phyloP scores from a whole-genome alignment of 805 yeast genomes.

The Pichia pseudocactophila region DNA sequence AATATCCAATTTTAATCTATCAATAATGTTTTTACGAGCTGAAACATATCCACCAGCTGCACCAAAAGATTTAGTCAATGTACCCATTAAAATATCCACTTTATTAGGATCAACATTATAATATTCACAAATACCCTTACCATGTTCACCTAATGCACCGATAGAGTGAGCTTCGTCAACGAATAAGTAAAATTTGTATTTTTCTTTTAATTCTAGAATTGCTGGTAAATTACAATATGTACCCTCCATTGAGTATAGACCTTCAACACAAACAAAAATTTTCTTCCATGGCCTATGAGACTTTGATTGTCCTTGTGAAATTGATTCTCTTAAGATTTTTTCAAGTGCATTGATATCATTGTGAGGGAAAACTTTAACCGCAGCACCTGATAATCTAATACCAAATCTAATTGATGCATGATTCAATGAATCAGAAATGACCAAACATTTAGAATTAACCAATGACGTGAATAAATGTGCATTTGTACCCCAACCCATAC shows the following conservation, averaged over 20 bases:
- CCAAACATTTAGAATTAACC: conserved; percentile 79
- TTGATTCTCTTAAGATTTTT: conserved; percentile 67
- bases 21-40: conserved; percentile 60
- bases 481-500: conserved; percentile 96
- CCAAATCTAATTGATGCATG: conserved; percentile 97
- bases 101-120: conserved; percentile 69
- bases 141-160: conserved; percentile 95
- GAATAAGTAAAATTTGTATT: conserved; percentile 81
- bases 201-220: conserved; percentile 62
- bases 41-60: conserved; percentile 98
- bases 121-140: conserved; percentile 93
- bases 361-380: conserved; percentile 85
- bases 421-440: conserved; percentile 88
- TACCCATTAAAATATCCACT: conserved; percentile 92
- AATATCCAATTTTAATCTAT: conserved; percentile 63
- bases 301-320: conserved; percentile 90
- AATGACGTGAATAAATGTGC: conserved; percentile 78
- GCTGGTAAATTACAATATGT: conserved; percentile 76
- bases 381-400: conserved; percentile 84
- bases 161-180: conserved; percentile 98
- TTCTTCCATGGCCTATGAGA: conserved; percentile 95
- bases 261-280: conserved; percentile 80
- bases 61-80: conserved; percentile 94
- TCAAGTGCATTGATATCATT: conserved; percentile 81
- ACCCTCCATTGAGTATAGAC: conserved; percentile 90